phyloP scores from a whole-genome alignment of 2,329 filamentous ascomycete genomes.

The Ophioceras dolichostomum region DNA sequence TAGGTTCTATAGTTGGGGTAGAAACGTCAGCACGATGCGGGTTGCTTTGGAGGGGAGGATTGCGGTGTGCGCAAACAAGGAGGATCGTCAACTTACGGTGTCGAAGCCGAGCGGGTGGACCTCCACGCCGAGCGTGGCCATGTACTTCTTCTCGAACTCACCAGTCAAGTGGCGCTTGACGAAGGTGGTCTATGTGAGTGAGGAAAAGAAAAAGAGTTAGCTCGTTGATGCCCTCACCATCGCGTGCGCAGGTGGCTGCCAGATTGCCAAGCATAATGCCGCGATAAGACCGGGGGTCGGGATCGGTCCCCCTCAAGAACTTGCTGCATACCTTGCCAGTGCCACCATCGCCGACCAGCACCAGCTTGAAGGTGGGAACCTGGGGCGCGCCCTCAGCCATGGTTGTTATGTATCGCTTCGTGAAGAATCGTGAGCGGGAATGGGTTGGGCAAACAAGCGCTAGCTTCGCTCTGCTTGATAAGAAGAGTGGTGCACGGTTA shows the following conservation, averaged over 20 bases:
- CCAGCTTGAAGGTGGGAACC: slow-evolving; percentile 96
- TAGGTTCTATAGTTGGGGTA: slow-evolving; percentile 62
- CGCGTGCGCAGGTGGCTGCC: too few relatives aligned
- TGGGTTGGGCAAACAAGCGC: too few relatives aligned
- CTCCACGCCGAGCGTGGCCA: slow-evolving; percentile 98
- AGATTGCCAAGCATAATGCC: background rate
- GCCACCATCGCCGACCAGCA: slow-evolving; percentile 98
- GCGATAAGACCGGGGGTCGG: slow-evolving; percentile 1
- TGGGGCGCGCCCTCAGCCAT: slow-evolving; percentile 65
- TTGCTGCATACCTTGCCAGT: slow-evolving; percentile 89
- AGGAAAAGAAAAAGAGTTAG: slow-evolving; percentile 6
- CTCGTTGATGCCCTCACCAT: too few relatives aligned
- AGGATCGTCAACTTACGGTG: slow-evolving; percentile 57
- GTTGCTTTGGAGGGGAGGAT: too few relatives aligned
- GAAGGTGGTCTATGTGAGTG: slow-evolving; percentile 76
- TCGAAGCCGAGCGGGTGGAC: slow-evolving; percentile 97
- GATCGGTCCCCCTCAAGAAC: slow-evolving; percentile 4
- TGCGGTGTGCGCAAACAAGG: too few relatives aligned
- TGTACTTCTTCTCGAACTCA: slow-evolving; percentile 99
- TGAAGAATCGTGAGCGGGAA: too few relatives aligned
- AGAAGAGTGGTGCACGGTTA: too few relatives aligned
- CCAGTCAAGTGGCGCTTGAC: slow-evolving; percentile 99
- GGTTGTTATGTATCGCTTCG: slow-evolving; percentile 20
- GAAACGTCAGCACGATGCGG: slow-evolving; percentile 11
- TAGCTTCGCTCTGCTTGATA: too few relatives aligned